These are phyloP conservation scores for Cyberlindnera euphorbiae DNA, from an alignment of 805 yeast genomes.

Conservation along the genomic window DNA sequence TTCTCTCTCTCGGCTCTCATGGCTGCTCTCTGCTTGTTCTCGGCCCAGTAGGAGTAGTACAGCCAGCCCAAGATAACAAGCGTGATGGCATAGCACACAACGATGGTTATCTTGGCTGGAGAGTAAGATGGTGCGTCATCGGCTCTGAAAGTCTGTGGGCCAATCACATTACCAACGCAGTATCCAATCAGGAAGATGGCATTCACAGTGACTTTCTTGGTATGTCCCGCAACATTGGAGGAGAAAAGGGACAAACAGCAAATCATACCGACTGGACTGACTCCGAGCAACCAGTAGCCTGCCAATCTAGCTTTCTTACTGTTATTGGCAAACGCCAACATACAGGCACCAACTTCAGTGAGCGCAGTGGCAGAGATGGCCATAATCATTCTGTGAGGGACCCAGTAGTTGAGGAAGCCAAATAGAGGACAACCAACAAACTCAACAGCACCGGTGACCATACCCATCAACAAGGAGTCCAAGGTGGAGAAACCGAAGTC, in stretches of 20 bases:
- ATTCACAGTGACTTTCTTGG: conserved; percentile 58
- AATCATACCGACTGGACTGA: conserved; percentile 32
- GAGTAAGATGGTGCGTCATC: conserved; percentile 53
- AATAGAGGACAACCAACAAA: conserved; percentile 11
- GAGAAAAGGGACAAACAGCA: conserved; percentile 31
- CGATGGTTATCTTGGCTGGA: conserved; percentile 23
- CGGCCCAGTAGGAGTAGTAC: conserved; percentile 3
- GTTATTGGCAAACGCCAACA: conserved; percentile 30
- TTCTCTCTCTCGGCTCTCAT: conserved; percentile 25
- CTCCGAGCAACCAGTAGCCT: conserved; percentile 27
- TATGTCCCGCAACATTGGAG: conserved; percentile 61
- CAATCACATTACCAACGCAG: conserved; percentile 62
- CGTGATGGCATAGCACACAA: conserved; percentile 7
- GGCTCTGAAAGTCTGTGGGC: conserved; percentile 65
- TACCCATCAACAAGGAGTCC: conserved; percentile 23
- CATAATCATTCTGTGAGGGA: conserved; percentile 22
- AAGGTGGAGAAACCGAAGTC: conserved; percentile 12
- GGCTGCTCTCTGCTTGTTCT: conserved; percentile 27
- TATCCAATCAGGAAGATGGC: conserved; percentile 58
- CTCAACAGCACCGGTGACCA: conserved; percentile 25
- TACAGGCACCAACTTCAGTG: conserved; percentile 27
- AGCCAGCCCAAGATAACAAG: conserved; percentile 1
- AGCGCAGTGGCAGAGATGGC: conserved; percentile 18
- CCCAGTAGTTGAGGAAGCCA: too few species aligned
- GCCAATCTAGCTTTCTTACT: conserved; percentile 25